These are phyloP conservation scores for Hypomontagnella monticulosa DNA, from an alignment of 495 filamentous ascomycete genomes.

Conservation along the genomic window DNA sequence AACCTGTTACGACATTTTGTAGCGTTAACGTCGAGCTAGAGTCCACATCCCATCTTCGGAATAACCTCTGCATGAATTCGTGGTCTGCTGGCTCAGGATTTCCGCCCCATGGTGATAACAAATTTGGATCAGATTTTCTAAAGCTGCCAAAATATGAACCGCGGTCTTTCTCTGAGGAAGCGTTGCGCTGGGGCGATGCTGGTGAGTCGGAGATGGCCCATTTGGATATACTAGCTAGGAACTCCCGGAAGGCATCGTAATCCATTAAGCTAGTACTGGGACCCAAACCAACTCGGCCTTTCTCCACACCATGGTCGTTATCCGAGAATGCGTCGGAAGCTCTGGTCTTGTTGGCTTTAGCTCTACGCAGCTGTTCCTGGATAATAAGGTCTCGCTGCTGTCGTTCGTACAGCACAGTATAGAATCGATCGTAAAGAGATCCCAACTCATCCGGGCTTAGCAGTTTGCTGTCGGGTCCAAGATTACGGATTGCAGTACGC, in stretches of 20 bases:
- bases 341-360: conserved; percentile 67
- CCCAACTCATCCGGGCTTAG: conserved; percentile 85
- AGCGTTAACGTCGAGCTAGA: conserved; percentile 78
- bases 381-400: conserved; percentile 82
- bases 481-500: conserved; percentile 92
- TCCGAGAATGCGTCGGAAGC: conserved; percentile 56
- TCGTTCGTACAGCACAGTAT: conserved; percentile 87
- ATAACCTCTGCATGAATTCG: conserved; percentile 92
- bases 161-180: conserved; percentile 60
- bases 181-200: conserved; percentile 65
- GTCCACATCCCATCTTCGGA: conserved; percentile 85
- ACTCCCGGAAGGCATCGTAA: conserved; percentile 94
- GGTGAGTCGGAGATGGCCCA: conserved; percentile 88
- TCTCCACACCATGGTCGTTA: conserved; percentile 62
- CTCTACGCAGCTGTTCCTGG: conserved; percentile 73
- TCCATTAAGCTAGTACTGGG: conserved; percentile 92
- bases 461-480: conserved; percentile 93
- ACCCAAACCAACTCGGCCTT: conserved; percentile 87
- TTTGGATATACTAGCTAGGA: conserved; percentile 84
- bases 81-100: conserved; percentile 90
- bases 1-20: conserved; percentile 88
- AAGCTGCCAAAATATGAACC: conserved; percentile 63
- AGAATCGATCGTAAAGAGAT: conserved; percentile 92
- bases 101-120: conserved; percentile 75
- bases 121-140: conserved; percentile 45